phyloP scores from a whole-genome alignment of 345 rosid genomes.

The Pelargonium nanum region DNA sequence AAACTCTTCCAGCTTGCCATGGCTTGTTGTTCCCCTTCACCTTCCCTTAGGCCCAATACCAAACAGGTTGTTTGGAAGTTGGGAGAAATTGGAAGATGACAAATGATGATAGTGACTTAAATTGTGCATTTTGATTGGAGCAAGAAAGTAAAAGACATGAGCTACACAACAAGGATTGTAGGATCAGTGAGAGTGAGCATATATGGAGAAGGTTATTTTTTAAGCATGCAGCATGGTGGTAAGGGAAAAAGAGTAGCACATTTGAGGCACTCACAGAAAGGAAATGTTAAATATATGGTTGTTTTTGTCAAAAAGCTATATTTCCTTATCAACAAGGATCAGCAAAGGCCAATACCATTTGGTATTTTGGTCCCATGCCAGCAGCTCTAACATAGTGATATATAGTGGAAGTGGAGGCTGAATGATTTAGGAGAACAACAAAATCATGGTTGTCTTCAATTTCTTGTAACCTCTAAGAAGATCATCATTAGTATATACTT shows the following conservation, averaged over 20 bases:
- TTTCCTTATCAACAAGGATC: conserved; percentile 7
- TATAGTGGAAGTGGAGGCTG: too few relatives aligned
- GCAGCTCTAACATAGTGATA: not conserved
- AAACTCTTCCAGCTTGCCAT: conserved; percentile 73
- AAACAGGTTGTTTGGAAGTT: conserved; percentile 59
- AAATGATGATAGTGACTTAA: not conserved
- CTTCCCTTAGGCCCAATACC: conserved; percentile 67
- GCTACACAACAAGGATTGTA: conserved; percentile 11
- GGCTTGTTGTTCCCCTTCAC: conserved; percentile 85
- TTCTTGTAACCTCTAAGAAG: too few relatives aligned
- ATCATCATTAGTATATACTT: too few relatives aligned
- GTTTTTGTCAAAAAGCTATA: conserved; percentile 12
- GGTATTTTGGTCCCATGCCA: not conserved
- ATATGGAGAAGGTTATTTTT: conserved; percentile 7
- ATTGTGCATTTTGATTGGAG: not conserved
- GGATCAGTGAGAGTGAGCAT: conserved; percentile 8
- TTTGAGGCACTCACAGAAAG: conserved; percentile 9
- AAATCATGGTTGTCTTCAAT: too few relatives aligned
- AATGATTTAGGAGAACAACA: too few relatives aligned
- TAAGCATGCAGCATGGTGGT: not conserved
- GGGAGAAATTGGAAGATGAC: conserved; percentile 49
- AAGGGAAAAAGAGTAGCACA: conserved; percentile 2
- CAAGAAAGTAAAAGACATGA: conserved; percentile 3
- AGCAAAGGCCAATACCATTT: not conserved
- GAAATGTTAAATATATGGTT: conserved; percentile 8